A percentile compares a stretch with the other conserved stretches of the same genome.
Conservation (phyloP, 768 basidiomycete genomes). For the Boletus sp. region DNA sequence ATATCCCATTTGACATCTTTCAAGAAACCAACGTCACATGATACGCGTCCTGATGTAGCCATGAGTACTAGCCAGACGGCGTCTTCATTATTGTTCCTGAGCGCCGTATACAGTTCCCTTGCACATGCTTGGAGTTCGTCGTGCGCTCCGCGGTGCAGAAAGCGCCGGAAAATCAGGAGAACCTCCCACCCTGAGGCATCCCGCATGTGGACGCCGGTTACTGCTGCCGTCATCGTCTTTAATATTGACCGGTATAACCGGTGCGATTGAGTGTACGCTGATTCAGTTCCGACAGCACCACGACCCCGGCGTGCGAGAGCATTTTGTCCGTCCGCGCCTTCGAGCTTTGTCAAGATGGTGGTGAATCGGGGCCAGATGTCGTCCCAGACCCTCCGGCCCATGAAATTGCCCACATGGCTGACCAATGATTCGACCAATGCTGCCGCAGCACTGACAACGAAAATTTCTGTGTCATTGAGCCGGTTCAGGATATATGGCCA, state of each 20-base stretch:
- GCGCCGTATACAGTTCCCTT: slow-evolving; percentile 56
- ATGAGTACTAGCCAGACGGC: slow-evolving; percentile 78
- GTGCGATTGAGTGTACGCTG: slow-evolving; percentile 78
- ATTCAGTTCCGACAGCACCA: slow-evolving; percentile 56
- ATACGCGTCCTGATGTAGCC: slow-evolving; percentile 46
- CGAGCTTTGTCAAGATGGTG: slow-evolving; percentile 54
- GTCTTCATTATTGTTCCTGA: slow-evolving; percentile 67
- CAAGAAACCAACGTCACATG: slow-evolving; percentile 48
- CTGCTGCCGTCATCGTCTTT: slow-evolving; percentile 65
- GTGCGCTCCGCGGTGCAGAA: slow-evolving; percentile 63
- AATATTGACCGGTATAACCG: slow-evolving; percentile 75
- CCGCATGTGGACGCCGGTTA: slow-evolving; percentile 62
- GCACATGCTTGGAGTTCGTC: slow-evolving; percentile 72
- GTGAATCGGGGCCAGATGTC: slow-evolving; percentile 89
- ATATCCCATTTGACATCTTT: slow-evolving; percentile 63
- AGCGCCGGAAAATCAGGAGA: slow-evolving; percentile 69
- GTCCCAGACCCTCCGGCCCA: slow-evolving; percentile 83
- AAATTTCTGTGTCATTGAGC: slow-evolving; percentile 66
- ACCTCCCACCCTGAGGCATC: slow-evolving; percentile 81
- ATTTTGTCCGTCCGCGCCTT: slow-evolving; percentile 58
- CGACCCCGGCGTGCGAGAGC: slow-evolving; percentile 60
- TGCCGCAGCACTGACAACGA: slow-evolving; percentile 76
- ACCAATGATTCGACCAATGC: slow-evolving; percentile 70
- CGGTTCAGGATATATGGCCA: slow-evolving; percentile 96
- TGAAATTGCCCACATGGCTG: slow-evolving; percentile 73